These are phyloP conservation scores for Kalmusia sp. DNA, from an alignment of 2,329 filamentous ascomycete species.

Conservation along the genomic window DNA sequence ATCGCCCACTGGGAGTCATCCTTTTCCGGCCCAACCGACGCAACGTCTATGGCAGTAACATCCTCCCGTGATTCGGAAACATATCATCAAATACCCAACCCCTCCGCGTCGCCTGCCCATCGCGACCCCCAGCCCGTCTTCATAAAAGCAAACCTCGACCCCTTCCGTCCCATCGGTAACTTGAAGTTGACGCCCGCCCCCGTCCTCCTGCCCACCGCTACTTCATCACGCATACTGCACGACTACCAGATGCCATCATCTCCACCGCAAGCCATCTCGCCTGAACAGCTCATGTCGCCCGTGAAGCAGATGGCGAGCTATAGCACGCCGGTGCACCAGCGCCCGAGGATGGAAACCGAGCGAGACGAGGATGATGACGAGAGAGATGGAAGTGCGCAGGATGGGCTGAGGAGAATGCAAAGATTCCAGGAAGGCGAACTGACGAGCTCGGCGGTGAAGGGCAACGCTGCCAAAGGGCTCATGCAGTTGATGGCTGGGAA, in stretches of 20 bases:
- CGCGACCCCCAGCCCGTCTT: conserved; percentile 29
- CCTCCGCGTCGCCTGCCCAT: conserved; percentile 37
- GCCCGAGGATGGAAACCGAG: conserved; percentile 18
- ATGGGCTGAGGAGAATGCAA: conserved; percentile 34
- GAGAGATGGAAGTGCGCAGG: conserved; percentile 24
- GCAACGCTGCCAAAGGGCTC: conserved; percentile 61
- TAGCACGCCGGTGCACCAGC: conserved; percentile 20
- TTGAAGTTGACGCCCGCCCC: conserved; percentile 47
- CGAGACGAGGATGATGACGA: conserved; percentile 21
- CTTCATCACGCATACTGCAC: conserved; percentile 47
- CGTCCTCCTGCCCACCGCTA: conserved; percentile 47
- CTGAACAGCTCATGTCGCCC: conserved; percentile 31
- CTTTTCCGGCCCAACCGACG: conserved; percentile 22
- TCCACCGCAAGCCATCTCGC: conserved; percentile 33
- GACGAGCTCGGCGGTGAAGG: conserved; percentile 57
- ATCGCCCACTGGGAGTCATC: conserved; percentile 40
- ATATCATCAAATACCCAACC: conserved; percentile 31
- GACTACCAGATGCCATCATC: conserved; percentile 36
- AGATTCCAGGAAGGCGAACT: conserved; percentile 44
- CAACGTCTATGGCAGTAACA: conserved; percentile 27
- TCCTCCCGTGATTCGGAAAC: conserved; percentile 20
- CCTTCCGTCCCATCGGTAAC: conserved; percentile 36
- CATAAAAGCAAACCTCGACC: conserved; percentile 40
- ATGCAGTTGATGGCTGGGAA: conserved; percentile 53
- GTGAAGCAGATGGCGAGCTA: conserved; percentile 15